Conservation (phyloP, 2,329 filamentous ascomycete species). For the Trichothecium roseum region DNA sequence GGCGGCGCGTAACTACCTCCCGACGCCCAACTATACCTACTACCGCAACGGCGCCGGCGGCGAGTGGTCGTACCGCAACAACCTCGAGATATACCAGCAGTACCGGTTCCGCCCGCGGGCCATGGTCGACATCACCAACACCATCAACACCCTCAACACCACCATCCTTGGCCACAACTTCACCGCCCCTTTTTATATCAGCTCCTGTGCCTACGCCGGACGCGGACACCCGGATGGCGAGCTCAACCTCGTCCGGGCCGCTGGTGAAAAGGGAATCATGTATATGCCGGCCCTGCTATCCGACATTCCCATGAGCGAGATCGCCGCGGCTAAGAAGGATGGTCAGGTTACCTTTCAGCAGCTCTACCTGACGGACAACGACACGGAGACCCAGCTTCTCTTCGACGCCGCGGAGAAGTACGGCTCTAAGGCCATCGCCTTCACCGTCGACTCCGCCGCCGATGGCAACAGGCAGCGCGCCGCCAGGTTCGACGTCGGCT, state of each 20-base stretch:
- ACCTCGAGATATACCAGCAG: conserved; percentile 36
- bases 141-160: conserved; percentile 14
- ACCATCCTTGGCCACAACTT: conserved; percentile 35
- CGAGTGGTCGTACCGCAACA: conserved; percentile 41
- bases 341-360: conserved; percentile 22
- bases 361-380: conserved; percentile 21
- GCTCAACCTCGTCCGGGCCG: conserved; percentile 34
- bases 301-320: conserved; percentile 21
- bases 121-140: conserved; percentile 10
- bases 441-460: conserved; percentile 20
- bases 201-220: conserved; percentile 31
- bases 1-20: conserved; percentile 32
- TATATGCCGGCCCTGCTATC: conserved; percentile 25
- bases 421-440: conserved; percentile 24
- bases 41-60: conserved; percentile 38
- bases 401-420: conserved; percentile 20
- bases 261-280: conserved; percentile 32
- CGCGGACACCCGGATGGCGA: conserved; percentile 34
- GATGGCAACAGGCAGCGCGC: conserved; percentile 4
- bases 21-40: conserved; percentile 31
- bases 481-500: conserved; percentile 2
- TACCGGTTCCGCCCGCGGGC: conserved; percentile 28
- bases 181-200: conserved; percentile 37
- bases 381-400: conserved; percentile 19
- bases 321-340: conserved; percentile 17